A percentile compares a stretch with the other conserved stretches of the same genome.
These are phyloP conservation scores for Calonectria crousiana DNA, from an alignment of 2,329 filamentous ascomycete genomes.

Conservation along the genomic window DNA sequence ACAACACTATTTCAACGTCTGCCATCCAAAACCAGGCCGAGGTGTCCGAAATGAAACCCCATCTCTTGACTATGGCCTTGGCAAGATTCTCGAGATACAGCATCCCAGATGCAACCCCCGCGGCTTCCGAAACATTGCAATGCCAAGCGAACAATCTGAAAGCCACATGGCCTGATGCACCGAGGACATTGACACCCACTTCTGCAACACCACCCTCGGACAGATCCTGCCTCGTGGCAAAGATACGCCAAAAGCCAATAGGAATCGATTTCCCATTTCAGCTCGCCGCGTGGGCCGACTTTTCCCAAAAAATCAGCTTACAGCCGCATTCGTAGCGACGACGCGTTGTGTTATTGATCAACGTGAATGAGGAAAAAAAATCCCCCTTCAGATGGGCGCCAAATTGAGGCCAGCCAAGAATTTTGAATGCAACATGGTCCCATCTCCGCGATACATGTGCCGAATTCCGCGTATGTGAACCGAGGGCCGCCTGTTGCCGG, in stretches of 20 bases:
- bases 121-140: neutral
- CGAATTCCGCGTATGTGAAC: neutral
- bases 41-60: conserved; percentile 5
- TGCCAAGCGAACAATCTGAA: conserved; percentile 11
- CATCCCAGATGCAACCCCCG: conserved; percentile 12
- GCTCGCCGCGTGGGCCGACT: conserved; percentile 8
- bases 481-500: neutral
- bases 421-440: neutral
- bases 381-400: neutral
- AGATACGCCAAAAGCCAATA: neutral
- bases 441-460: neutral
- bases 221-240: conserved; percentile 13
- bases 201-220: neutral
- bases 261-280: neutral
- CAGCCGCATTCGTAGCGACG: neutral
- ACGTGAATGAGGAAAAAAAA: neutral
- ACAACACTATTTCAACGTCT: neutral
- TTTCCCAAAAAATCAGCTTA: conserved; percentile 7
- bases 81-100: conserved; percentile 11
- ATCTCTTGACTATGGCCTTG: neutral
- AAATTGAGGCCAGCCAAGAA: conserved; percentile 2
- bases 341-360: neutral
- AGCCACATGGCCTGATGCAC: conserved; percentile 15
- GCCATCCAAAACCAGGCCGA: neutral
- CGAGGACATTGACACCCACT: neutral